phyloP scores from a whole-genome alignment of 768 basidiomycete genomes.

The Xerocomellus amylosporus region DNA sequence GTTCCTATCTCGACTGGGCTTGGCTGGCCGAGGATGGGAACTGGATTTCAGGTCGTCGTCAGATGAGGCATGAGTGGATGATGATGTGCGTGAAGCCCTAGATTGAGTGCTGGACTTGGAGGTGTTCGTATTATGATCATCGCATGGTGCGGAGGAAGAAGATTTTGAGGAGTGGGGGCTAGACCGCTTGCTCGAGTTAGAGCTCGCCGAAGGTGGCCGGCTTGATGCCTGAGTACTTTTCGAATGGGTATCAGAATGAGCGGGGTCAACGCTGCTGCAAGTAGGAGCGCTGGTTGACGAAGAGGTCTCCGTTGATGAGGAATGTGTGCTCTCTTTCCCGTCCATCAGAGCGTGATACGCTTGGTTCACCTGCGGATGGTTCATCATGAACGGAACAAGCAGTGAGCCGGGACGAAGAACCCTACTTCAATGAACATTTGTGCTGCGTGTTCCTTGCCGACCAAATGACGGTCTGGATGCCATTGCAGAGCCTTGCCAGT shows the following conservation, averaged over 20 bases:
- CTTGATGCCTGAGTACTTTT: slow-evolving; percentile 27
- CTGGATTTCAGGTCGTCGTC: slow-evolving; percentile 9
- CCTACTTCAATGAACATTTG: slow-evolving; percentile 59
- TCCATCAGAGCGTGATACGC: slow-evolving; percentile 56
- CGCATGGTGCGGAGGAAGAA: slow-evolving; percentile 12
- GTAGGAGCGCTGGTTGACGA: slow-evolving; percentile 22
- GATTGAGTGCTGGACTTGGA: slow-evolving; percentile 13
- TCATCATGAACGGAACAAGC: background rate
- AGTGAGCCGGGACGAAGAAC: background rate
- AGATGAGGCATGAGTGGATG: slow-evolving; percentile 15
- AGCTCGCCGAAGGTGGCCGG: slow-evolving; percentile 33
- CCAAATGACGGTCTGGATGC: slow-evolving; percentile 63
- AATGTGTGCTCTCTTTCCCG: slow-evolving; percentile 35
- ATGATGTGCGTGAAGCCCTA: slow-evolving; percentile 11
- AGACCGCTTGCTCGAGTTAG: slow-evolving; percentile 26
- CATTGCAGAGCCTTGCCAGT: slow-evolving; percentile 52
- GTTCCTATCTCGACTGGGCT: slow-evolving; percentile 11
- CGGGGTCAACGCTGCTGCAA: slow-evolving; percentile 18
- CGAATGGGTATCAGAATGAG: slow-evolving; percentile 20
- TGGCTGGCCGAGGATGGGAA: slow-evolving; percentile 16
- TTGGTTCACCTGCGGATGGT: slow-evolving; percentile 42
- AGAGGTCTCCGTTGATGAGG: slow-evolving; percentile 27
- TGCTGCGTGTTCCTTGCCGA: slow-evolving; percentile 50
- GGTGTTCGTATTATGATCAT: slow-evolving; percentile 9
- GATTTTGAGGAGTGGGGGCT: slow-evolving; percentile 6